Conservation (phyloP, 192 early-diverging fungal species). For the Coemansia pectinata region DNA sequence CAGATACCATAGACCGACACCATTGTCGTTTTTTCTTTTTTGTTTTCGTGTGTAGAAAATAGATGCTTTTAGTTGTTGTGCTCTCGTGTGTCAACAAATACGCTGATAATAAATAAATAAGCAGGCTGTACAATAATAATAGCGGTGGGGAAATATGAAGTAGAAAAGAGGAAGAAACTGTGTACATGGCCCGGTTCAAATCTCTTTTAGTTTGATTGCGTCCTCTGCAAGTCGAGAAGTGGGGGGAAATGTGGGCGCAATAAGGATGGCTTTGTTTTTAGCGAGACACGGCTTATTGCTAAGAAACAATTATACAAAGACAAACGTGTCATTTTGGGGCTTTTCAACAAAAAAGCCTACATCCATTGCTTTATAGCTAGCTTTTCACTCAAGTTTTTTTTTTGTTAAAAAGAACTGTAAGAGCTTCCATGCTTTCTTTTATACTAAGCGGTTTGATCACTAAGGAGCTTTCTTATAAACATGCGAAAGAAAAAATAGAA, state of each 20-base stretch:
- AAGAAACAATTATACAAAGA: neutral
- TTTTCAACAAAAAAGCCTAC: neutral
- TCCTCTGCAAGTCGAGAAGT: neutral
- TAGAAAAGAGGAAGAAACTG: neutral
- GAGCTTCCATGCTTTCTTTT: neutral
- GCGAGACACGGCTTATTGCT: neutral
- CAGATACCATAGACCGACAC: neutral
- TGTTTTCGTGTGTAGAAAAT: neutral
- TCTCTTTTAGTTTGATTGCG: neutral
- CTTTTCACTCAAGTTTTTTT: neutral
- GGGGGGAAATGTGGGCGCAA: neutral
- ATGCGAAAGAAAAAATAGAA: conserved; percentile 4
- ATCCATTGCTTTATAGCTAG: neutral
- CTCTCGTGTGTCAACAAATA: neutral
- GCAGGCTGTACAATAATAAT: neutral
- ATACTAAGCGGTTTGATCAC: neutral
- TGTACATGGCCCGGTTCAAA: neutral
- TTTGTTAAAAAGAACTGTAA: neutral
- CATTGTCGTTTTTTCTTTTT: conserved; percentile 4
- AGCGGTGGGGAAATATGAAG: neutral
- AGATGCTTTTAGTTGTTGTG: neutral
- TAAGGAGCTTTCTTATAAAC: neutral
- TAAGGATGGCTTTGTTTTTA: neutral
- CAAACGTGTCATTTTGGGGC: neutral
- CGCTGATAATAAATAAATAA: neutral